A percentile compares a stretch with the other conserved stretches of the same genome.
Evolutionary conservation across 176 grass and related monocot species (phyloP).

Genomic region (Panicum miliaceum): DNA sequence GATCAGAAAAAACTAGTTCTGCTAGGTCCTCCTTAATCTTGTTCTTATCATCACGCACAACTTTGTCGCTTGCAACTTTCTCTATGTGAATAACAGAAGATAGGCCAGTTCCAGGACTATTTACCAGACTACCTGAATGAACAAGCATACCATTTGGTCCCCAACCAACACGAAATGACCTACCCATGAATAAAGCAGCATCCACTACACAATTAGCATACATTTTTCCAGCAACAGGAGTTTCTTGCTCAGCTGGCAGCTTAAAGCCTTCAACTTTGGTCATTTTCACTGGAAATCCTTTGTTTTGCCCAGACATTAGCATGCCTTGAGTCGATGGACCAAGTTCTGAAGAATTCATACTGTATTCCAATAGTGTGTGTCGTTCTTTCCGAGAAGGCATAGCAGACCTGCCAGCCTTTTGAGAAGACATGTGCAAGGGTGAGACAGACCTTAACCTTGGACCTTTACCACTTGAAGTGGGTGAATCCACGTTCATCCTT

Average conservation of each 20-base stretch:
- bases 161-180: slow-evolving; percentile 94
- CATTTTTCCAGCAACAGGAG: slow-evolving; percentile 67
- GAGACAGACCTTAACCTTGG: slow-evolving; percentile 53
- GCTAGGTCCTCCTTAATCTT: slow-evolving; percentile 66
- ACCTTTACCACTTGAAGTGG: slow-evolving; percentile 53
- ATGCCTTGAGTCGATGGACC: slow-evolving; percentile 62
- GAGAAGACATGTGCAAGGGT: slow-evolving; percentile 64
- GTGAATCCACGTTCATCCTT: slow-evolving; percentile 62
- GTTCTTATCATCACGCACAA: slow-evolving; percentile 67
- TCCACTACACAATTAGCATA: slow-evolving; percentile 79
- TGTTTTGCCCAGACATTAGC: slow-evolving; percentile 83
- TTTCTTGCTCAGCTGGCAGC: slow-evolving; percentile 66
- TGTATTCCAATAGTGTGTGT: slow-evolving; percentile 78
- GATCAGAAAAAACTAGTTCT: slow-evolving; percentile 72
- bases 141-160: slow-evolving; percentile 90
- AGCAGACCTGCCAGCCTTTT: slow-evolving; percentile 49
- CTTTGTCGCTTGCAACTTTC: slow-evolving; percentile 70
- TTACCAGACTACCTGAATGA: slow-evolving; percentile 79
- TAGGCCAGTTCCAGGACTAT: slow-evolving; percentile 52
- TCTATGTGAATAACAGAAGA: slow-evolving; percentile 88
- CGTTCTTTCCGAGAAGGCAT: slow-evolving; percentile 58
- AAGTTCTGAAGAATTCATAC: slow-evolving; percentile 57
- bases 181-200: slow-evolving; percentile 92
- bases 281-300: slow-evolving; percentile 62
- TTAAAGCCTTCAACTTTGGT: slow-evolving; percentile 90